Evolutionary conservation across 2,329 filamentous ascomycete species (phyloP).

Genomic region (Alternaria sp.): DNA sequence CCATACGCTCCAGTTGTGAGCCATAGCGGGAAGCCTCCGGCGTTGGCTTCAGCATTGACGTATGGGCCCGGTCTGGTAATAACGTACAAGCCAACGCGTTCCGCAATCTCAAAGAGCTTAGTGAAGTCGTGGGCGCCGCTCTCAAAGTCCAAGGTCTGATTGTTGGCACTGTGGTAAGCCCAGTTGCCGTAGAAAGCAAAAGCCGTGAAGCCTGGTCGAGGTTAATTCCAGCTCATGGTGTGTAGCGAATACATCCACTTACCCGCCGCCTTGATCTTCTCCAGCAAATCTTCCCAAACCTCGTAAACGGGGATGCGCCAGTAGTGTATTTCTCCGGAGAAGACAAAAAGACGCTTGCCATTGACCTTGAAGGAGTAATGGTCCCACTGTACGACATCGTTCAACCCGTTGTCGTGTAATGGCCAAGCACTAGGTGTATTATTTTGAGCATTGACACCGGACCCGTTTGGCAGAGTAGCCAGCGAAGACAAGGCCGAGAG

Average conservation of each 20-base stretch:
- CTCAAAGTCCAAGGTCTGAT: constrained; percentile 59
- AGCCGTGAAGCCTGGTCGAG: constrained; percentile 55
- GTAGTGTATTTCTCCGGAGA: constrained; percentile 63
- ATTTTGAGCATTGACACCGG: constrained; percentile 37
- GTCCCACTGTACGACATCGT: constrained; percentile 62
- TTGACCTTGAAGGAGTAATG: constrained; percentile 63
- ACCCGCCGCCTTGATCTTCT: constrained; percentile 60
- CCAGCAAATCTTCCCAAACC: constrained; percentile 61
- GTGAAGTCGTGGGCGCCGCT: constrained; percentile 64
- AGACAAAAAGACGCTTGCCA: constrained; percentile 61
- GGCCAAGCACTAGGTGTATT: constrained; percentile 54
- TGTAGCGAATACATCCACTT: not conserved
- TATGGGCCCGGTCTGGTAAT: constrained; percentile 68
- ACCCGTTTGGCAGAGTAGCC: constrained; percentile 16
- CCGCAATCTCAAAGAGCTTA: constrained; percentile 61
- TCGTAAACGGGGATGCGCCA: constrained; percentile 59
- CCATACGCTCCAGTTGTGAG: constrained; percentile 68
- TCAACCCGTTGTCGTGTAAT: constrained; percentile 59
- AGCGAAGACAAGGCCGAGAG: constrained; percentile 35
- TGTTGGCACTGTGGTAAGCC: constrained; percentile 60
- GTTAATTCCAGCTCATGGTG: not conserved
- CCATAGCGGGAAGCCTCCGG: constrained; percentile 70
- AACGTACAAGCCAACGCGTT: constrained; percentile 64
- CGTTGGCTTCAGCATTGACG: constrained; percentile 70
- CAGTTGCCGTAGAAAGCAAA: constrained; percentile 60